Evolutionary conservation across 805 yeast species (phyloP), one percentile per base, ranked within the genome.

Genomic region (Suhomyces kilbournensis): DNA sequence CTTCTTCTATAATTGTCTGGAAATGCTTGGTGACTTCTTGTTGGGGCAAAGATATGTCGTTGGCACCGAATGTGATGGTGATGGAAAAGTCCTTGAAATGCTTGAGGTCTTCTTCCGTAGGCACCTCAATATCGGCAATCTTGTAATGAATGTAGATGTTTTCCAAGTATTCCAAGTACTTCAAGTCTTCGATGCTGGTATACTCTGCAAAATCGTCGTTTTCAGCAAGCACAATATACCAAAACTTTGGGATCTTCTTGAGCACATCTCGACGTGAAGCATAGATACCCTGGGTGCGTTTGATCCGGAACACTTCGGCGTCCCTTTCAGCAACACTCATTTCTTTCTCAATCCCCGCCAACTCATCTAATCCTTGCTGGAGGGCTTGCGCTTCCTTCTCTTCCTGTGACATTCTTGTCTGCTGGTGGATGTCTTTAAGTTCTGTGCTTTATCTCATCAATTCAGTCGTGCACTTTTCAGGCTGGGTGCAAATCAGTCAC

Each of bases 151-250:
- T 86, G 55, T 77, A 77, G 7, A 93, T 72, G 55, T 88, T 88
- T 32, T 69, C 72, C 52, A 92, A 79, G 46, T 69, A 67, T 61
- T 91, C 97, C 46, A 91, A 66, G 60, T 80, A 86, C 65, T 85
- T 85, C 70, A 85, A 82, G 68, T 92, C 97, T 38, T 86, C 88
- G 1, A 86, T 82, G 28, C 83, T 78, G 17, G 92, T 74, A 65
- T 81, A 90, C 56, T 91, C 96, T 14, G 88, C 86, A 64, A 93
- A 88, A 57, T 89, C 97, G 48, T 88, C 86, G 61, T 87, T 87
- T 63, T 88, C 90, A 2, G 92, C 90, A 9, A 93, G 69, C 0
- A 88, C 96, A 49, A 86, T 80, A 61, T 88, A 86, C 98, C 98
- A 93, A 67, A 93, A 91, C 56, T 81, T 81, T 1, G 92, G 90